Conservation (phyloP, 2,329 filamentous ascomycete species). For the Phoma sp. region DNA sequence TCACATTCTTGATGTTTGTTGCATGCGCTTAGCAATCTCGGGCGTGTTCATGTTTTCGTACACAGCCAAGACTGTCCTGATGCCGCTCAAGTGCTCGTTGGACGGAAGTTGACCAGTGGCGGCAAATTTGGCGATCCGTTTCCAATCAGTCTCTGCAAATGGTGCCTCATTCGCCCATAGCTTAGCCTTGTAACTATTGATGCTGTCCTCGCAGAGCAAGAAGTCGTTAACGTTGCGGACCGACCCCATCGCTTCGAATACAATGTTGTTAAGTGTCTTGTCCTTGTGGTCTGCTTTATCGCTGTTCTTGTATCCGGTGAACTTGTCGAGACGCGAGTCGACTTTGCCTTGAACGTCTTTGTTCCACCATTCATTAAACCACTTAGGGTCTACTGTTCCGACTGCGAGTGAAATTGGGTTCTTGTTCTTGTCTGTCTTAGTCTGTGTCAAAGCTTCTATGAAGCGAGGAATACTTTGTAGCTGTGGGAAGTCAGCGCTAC, state of each 20-base stretch:
- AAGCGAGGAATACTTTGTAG: constrained; percentile 5
- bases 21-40: not conserved
- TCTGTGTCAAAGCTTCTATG: constrained; percentile 6
- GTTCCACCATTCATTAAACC: constrained; percentile 6
- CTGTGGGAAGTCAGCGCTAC: constrained; percentile 4
- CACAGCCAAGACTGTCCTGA: not conserved
- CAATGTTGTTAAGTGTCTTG: constrained; percentile 6
- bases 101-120: constrained; percentile 1
- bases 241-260: constrained; percentile 11
- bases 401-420: constrained; percentile 1
- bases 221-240: not conserved
- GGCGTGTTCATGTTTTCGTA: constrained; percentile 7
- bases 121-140: not conserved
- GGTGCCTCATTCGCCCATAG: not conserved
- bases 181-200: constrained; percentile 6
- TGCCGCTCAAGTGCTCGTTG: not conserved
- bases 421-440: constrained; percentile 4
- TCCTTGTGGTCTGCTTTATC: not conserved
- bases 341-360: constrained; percentile 5
- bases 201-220: constrained; percentile 4
- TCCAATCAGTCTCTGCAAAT: not conserved
- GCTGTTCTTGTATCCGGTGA: constrained; percentile 5
- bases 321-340: constrained; percentile 1
- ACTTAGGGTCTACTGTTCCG: constrained; percentile 2
- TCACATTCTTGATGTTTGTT: constrained; percentile 1